Evolutionary conservation across 352 stramenopile species (phyloP).

Genomic region (Hyaloperonospora brassicae): DNA sequence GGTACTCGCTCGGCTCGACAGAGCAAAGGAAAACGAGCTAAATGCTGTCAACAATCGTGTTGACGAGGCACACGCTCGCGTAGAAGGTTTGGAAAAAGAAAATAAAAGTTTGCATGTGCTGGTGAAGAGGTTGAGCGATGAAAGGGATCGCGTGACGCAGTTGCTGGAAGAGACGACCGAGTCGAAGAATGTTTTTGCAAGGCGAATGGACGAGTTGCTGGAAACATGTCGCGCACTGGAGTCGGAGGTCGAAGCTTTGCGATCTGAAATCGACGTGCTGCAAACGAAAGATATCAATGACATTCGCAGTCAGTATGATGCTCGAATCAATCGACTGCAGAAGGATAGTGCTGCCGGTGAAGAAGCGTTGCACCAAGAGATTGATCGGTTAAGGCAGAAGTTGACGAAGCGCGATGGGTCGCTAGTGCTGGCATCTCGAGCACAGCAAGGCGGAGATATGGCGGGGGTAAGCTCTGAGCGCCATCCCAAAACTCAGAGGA

Average conservation of each 20-base stretch:
- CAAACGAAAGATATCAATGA: slow-evolving; percentile 54
- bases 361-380: slow-evolving; percentile 37
- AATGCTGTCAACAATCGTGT: slow-evolving; percentile 26
- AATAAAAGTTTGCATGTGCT: slow-evolving; percentile 28
- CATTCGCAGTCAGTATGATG: slow-evolving; percentile 36
- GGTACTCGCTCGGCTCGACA: slow-evolving; percentile 42
- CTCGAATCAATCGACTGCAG: slow-evolving; percentile 45
- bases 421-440: slow-evolving; percentile 12
- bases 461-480: slow-evolving; percentile 1
- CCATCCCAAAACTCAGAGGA: slow-evolving; percentile 8
- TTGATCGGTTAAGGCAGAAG: slow-evolving; percentile 48
- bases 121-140: slow-evolving; percentile 22
- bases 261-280: slow-evolving; percentile 54
- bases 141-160: slow-evolving; percentile 29
- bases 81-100: slow-evolving; percentile 32
- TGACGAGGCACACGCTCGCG: slow-evolving; percentile 19
- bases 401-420: slow-evolving; percentile 30
- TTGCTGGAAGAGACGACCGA: slow-evolving; percentile 32
- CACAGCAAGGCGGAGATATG: slow-evolving; percentile 8
- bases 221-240: slow-evolving; percentile 32
- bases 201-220: slow-evolving; percentile 39
- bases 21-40: slow-evolving; percentile 40
- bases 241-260: slow-evolving; percentile 47
- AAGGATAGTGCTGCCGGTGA: slow-evolving; percentile 37
- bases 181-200: slow-evolving; percentile 45